These are phyloP conservation scores for Globisporangium yorkense DNA, from an alignment of 352 stramenopile species.

Conservation along the genomic window DNA sequence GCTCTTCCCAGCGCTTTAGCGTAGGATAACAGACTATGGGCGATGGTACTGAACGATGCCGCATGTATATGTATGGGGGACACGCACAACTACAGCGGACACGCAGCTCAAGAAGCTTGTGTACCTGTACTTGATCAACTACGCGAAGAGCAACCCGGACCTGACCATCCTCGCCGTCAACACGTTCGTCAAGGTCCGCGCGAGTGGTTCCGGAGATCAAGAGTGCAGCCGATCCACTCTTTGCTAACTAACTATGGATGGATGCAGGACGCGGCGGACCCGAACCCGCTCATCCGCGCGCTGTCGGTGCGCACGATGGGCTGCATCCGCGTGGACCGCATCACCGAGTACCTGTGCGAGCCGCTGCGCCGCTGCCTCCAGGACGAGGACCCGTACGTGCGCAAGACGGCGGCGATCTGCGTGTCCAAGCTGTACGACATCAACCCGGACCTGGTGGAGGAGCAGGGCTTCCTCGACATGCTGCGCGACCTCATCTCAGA, in stretches of 20 bases:
- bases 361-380: constrained; percentile 92
- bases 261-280: constrained; percentile 67
- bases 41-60: too few relatives aligned
- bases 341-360: constrained; percentile 99
- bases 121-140: constrained; percentile 99
- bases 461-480: constrained; percentile 94
- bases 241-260: neutral
- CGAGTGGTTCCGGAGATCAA: too few relatives aligned
- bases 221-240: neutral
- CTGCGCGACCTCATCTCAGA: constrained; percentile 98
- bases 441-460: constrained; percentile 95
- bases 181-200: constrained; percentile 92
- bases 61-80: too few relatives aligned
- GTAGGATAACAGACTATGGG: too few relatives aligned
- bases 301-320: constrained; percentile 99
- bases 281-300: constrained; percentile 94
- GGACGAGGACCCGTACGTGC: constrained; percentile 97
- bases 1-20: too few relatives aligned
- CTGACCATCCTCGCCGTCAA: constrained; percentile 99
- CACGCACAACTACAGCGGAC: constrained; percentile 57
- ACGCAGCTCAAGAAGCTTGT: constrained; percentile 99
- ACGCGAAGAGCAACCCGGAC: constrained; percentile 99
- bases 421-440: constrained; percentile 99
- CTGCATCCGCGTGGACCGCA: constrained; percentile 98
- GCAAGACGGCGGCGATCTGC: constrained; percentile 99